A percentile compares a stretch with the other conserved stretches of the same genome.
Conservation (phyloP, 1,284 basidiomycete genomes). For the Cutaneotrichosporon arboriforme region DNA sequence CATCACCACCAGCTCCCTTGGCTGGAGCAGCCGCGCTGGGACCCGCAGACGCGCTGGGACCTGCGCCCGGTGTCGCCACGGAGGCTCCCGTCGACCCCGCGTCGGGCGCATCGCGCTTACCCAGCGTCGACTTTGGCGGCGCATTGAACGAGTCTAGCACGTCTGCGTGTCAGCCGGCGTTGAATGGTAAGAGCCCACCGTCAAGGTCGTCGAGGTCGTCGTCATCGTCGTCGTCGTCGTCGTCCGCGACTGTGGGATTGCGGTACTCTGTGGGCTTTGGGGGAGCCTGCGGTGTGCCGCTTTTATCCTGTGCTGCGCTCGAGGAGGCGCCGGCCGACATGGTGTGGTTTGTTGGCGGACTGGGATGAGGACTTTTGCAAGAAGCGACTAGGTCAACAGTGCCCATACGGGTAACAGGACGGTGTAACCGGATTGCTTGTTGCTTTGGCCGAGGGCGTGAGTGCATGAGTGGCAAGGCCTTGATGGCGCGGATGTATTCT, state of each 20-base stretch:
- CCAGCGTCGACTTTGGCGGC: slow-evolving; percentile 10
- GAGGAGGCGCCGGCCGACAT: slow-evolving; percentile 3
- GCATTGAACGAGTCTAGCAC: slow-evolving; percentile 43
- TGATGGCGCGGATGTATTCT: too few species aligned
- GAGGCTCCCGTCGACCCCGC: background rate
- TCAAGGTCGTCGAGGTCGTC: slow-evolving; percentile 45
- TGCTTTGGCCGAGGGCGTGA: too few species aligned
- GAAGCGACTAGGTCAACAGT: background rate
- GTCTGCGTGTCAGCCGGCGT: slow-evolving; percentile 22
- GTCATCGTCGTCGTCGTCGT: slow-evolving; percentile 36
- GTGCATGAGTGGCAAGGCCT: too few species aligned
- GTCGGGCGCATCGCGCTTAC: slow-evolving; percentile 7
- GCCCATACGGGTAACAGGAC: too few species aligned
- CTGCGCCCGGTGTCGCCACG: slow-evolving; percentile 10
- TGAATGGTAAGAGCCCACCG: slow-evolving; percentile 17
- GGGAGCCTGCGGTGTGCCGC: background rate
- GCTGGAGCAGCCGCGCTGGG: slow-evolving; percentile 8
- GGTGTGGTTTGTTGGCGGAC: background rate
- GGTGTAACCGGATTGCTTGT: too few species aligned
- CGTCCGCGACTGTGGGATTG: slow-evolving; percentile 27
- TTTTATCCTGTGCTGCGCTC: slow-evolving; percentile 2
- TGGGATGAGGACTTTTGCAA: background rate
- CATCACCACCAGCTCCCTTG: slow-evolving; percentile 10
- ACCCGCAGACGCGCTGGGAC: slow-evolving; percentile 12
- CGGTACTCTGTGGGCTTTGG: slow-evolving; percentile 9